Percentiles rank a stretch among this genome's conserved stretches.
phyloP scores from a whole-genome alignment of 345 rosid genomes.

The Populus deltoides region DNA sequence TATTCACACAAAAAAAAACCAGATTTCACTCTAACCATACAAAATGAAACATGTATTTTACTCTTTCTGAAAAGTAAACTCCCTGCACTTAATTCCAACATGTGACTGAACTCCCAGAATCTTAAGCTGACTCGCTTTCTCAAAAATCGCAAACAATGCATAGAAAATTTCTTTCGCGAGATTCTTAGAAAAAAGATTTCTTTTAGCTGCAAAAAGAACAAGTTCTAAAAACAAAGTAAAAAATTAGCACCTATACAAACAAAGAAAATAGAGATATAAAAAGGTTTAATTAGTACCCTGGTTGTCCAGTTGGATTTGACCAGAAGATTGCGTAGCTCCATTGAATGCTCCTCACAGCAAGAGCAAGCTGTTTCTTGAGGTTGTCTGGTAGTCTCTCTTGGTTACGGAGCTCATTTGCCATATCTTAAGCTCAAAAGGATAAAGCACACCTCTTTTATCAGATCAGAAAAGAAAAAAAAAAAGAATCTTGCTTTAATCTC shows the following conservation, averaged over 20 bases:
- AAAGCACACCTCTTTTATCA: background rate
- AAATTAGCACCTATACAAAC: background rate
- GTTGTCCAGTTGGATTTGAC: conserved; percentile 72
- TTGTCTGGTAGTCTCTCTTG: conserved; percentile 44
- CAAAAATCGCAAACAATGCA: background rate
- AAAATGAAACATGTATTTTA: conserved; percentile 1
- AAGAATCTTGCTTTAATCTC: background rate
- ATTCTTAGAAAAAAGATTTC: background rate
- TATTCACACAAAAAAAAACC: background rate
- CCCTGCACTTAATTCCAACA: background rate
- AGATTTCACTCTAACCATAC: background rate
- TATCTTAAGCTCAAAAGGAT: conserved; percentile 9
- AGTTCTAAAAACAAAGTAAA: background rate
- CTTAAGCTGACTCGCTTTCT: background rate
- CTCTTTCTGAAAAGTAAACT: background rate
- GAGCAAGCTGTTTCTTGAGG: conserved; percentile 74
- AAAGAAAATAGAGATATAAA: background rate
- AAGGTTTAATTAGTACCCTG: conserved; percentile 51
- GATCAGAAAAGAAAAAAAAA: background rate
- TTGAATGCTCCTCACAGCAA: conserved; percentile 74
- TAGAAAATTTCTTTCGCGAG: background rate
- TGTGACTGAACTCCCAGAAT: background rate
- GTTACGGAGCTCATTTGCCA: conserved; percentile 35
- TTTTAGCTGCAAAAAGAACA: background rate
- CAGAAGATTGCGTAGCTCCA: conserved; percentile 97